Evolutionary conservation across 148 eudicot genomes (phyloP).

Genomic region (Arbutus unedo): DNA sequence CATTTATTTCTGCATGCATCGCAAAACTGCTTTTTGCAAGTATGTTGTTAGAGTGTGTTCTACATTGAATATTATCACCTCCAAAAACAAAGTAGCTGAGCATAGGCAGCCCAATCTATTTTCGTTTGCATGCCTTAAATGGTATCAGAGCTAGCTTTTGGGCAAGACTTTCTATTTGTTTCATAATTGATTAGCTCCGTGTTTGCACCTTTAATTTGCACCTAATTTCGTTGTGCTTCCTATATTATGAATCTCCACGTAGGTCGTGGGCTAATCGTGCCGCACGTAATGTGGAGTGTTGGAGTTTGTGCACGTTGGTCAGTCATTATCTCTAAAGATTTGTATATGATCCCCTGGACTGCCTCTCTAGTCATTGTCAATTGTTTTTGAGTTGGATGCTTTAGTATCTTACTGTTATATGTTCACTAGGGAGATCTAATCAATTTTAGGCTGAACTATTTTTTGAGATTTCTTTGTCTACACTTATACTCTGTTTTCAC

Average conservation of each 20-base stretch:
- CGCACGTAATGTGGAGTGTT: not conserved
- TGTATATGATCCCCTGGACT: not conserved
- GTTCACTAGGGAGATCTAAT: not conserved
- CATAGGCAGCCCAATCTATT: not conserved
- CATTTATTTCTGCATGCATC: not conserved
- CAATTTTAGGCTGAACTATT: not conserved
- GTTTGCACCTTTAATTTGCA: not conserved
- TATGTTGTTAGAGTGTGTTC: not conserved
- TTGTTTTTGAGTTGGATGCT: not conserved
- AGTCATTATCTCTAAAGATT: not conserved
- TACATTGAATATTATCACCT: not conserved
- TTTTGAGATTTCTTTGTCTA: not conserved
- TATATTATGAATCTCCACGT: not conserved
- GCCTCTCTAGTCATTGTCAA: not conserved
- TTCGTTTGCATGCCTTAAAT: not conserved
- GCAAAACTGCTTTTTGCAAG: not conserved
- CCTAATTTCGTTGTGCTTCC: not conserved
- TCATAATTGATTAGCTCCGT: not conserved
- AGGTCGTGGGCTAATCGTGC: not conserved
- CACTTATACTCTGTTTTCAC: slow-evolving; percentile 17
- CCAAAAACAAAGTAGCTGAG: not conserved
- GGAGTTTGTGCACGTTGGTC: not conserved
- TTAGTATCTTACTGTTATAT: not conserved
- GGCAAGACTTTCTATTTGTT: not conserved
- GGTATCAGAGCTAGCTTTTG: not conserved